phyloP scores from a whole-genome alignment of 352 stramenopile genomes.

The Plasmopara muralis region DNA sequence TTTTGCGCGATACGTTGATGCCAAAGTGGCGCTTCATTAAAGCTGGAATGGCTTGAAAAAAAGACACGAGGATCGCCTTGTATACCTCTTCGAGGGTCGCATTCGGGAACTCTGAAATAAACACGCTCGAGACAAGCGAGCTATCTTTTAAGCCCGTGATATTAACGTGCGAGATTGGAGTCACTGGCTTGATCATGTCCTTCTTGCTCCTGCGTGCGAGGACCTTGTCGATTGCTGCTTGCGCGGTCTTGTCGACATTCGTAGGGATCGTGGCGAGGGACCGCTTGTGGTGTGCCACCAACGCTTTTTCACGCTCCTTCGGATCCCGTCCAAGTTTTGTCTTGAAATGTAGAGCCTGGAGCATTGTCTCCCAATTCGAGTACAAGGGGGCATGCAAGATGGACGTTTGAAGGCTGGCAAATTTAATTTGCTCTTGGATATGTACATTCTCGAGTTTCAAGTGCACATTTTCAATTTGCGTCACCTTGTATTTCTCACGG shows the following conservation, averaged over 20 bases:
- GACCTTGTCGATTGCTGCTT: conserved; percentile 18
- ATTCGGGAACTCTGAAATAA: conserved; percentile 44
- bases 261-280: conserved; percentile 15
- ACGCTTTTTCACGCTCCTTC: conserved; percentile 11
- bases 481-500: conserved; percentile 1
- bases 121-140: conserved; percentile 44
- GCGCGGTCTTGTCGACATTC: conserved; percentile 15
- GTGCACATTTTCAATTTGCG: not conserved
- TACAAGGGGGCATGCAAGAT: conserved; percentile 21
- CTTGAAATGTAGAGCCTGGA: conserved; percentile 17
- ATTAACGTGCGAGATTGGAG: conserved; percentile 22
- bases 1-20: conserved; percentile 12
- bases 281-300: conserved; percentile 15
- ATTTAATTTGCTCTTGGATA: not conserved
- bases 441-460: not conserved
- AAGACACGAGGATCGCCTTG: conserved; percentile 10
- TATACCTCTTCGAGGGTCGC: conserved; percentile 26
- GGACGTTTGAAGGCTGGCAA: conserved; percentile 26
- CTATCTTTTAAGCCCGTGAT: conserved; percentile 19
- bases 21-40: conserved; percentile 29
- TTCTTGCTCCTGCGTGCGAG: conserved; percentile 12
- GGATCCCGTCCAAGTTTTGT: conserved; percentile 12
- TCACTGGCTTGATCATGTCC: conserved; percentile 5
- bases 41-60: conserved; percentile 16
- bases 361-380: conserved; percentile 18